Evolutionary conservation across 2,329 filamentous ascomycete species (phyloP).

Genomic region (Geosmithia morbida): DNA sequence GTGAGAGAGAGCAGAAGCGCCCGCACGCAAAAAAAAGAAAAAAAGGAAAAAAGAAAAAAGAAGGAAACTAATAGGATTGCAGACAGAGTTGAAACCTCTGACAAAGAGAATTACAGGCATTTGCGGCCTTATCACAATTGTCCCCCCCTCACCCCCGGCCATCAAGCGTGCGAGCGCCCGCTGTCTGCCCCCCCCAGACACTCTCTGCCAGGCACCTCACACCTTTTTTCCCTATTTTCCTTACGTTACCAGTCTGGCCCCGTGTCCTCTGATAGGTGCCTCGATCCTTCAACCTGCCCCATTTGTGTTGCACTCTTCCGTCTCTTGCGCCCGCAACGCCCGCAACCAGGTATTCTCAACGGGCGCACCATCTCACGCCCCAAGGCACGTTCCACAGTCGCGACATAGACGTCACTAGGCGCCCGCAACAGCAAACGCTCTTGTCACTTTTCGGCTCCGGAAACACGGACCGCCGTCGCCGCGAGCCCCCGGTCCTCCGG

Average conservation of each 20-base stretch:
- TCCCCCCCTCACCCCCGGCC: not conserved
- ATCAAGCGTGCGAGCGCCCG: not conserved
- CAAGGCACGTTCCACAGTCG: constrained; percentile 2
- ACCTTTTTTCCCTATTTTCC: constrained; percentile 3
- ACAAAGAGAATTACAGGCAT: constrained; percentile 4
- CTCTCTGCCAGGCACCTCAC: not conserved
- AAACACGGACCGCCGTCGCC: not conserved
- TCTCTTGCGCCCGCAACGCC: constrained; percentile 19
- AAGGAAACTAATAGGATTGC: constrained; percentile 3
- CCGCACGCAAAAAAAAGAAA: no score
- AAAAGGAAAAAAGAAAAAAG: no score
- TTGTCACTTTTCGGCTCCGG: not conserved
- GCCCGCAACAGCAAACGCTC: not conserved
- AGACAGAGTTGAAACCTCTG: constrained; percentile 4
- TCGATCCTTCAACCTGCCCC: constrained; percentile 10
- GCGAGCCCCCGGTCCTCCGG: not conserved
- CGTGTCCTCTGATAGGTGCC: constrained; percentile 11
- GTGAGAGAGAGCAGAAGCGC: no score
- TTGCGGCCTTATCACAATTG: constrained; percentile 6
- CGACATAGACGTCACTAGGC: constrained; percentile 1
- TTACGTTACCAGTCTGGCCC: constrained; percentile 1
- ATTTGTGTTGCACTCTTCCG: constrained; percentile 11
- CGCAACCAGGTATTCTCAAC: constrained; percentile 18
- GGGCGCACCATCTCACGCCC: constrained; percentile 14
- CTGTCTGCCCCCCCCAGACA: not conserved